Conservation (phyloP, 352 stramenopile genomes). For the Pythium sukuiense region DNA sequence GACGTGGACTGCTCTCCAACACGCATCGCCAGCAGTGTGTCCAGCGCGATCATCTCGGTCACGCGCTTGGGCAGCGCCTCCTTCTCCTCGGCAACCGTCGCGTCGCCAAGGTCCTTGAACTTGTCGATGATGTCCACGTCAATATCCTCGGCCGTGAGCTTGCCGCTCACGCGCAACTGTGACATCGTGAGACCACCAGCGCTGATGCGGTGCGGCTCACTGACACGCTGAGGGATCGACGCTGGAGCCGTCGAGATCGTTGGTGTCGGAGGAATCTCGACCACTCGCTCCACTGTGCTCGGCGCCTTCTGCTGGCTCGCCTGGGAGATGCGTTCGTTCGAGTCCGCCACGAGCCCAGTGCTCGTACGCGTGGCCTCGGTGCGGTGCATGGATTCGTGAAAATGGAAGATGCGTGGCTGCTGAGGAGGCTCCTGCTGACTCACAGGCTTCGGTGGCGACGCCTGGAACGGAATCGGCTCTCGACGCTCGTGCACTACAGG, state of each 20-base stretch:
- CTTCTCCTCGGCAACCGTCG: neutral
- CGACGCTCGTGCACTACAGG: conserved; percentile 1
- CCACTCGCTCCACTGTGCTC: neutral
- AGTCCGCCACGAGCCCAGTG: neutral
- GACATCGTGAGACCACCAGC: conserved; percentile 25
- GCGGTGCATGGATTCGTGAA: neutral
- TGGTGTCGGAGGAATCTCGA: neutral
- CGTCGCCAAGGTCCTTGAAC: conserved; percentile 24
- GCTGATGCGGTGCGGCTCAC: conserved; percentile 2
- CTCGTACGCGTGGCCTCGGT: neutral
- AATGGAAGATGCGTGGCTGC: neutral
- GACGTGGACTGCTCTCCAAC: conserved; percentile 10
- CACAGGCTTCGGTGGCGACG: neutral
- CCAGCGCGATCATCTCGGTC: conserved; percentile 31
- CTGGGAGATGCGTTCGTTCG: neutral
- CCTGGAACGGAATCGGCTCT: neutral
- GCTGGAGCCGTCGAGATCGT: neutral
- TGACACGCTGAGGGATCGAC: neutral
- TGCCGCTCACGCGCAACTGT: conserved; percentile 26
- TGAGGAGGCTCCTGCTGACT: neutral
- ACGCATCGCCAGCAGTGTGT: conserved; percentile 9
- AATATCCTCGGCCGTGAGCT: conserved; percentile 8
- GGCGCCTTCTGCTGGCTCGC: neutral
- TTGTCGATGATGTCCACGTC: conserved; percentile 12
- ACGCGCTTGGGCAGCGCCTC: conserved; percentile 17